These are phyloP conservation scores for Cornus controversa DNA, from an alignment of 148 eudicot genomes.

Conservation along the genomic window DNA sequence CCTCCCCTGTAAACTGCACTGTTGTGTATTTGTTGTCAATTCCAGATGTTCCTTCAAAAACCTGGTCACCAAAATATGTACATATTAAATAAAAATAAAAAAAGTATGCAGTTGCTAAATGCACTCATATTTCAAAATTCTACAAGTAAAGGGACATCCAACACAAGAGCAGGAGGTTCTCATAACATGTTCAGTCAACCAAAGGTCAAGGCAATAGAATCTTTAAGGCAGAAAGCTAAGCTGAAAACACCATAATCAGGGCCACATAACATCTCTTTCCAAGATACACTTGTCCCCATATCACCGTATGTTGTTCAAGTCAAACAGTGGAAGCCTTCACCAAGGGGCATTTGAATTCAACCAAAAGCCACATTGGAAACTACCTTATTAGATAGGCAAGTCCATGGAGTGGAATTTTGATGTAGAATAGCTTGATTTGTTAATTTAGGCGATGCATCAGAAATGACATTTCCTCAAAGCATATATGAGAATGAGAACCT, in stretches of 20 bases:
- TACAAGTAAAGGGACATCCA: not conserved
- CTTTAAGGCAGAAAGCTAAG: not conserved
- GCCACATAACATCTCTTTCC: not conserved
- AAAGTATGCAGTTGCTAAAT: not conserved
- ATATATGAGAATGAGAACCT: not conserved
- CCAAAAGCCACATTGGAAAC: not conserved
- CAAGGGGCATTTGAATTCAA: not conserved
- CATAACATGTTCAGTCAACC: not conserved
- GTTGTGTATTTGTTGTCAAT: conserved; percentile 98
- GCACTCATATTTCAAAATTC: not conserved
- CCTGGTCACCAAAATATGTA: conserved; percentile 39
- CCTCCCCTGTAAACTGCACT: conserved; percentile 98
- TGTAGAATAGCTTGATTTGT: not conserved
- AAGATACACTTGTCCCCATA: not conserved
- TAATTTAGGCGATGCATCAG: conserved; percentile 4
- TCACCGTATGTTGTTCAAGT: not conserved
- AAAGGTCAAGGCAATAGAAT: not conserved
- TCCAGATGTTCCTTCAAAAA: conserved; percentile 99
- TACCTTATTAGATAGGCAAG: not conserved
- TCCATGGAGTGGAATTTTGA: not conserved
- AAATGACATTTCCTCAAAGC: not conserved
- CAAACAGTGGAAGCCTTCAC: not conserved
- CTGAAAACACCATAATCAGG: not conserved
- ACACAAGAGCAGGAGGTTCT: not conserved
- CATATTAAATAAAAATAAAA: not conserved